A percentile compares a stretch with the other conserved stretches of the same genome.
Evolutionary conservation across 2,329 filamentous ascomycete genomes (phyloP).

Genomic region (Cytospora piceicola): DNA sequence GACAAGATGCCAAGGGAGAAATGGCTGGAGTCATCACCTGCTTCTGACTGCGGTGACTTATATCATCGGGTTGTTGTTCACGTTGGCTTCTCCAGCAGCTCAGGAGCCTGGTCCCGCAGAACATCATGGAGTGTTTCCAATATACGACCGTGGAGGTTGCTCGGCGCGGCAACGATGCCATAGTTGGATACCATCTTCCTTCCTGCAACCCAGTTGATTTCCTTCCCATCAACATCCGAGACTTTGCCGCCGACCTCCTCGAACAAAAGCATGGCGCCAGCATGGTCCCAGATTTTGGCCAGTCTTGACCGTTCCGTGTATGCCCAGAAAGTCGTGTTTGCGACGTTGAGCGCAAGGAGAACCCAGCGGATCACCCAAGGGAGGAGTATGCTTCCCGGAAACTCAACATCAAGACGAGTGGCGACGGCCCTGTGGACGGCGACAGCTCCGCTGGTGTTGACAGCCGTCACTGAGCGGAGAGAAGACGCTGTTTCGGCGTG

Average conservation of each 20-base stretch:
- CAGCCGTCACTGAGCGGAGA: slow-evolving; percentile 53
- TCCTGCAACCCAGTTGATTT: slow-evolving; percentile 54
- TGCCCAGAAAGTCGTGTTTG: slow-evolving; percentile 60
- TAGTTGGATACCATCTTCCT: slow-evolving; percentile 55
- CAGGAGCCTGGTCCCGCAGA: slow-evolving; percentile 41
- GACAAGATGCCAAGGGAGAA: not conserved
- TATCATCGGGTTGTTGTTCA: slow-evolving; percentile 4
- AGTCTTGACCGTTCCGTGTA: slow-evolving; percentile 53
- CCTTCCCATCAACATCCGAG: slow-evolving; percentile 57
- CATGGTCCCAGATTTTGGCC: slow-evolving; percentile 64
- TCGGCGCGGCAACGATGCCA: slow-evolving; percentile 60
- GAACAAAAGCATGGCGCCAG: slow-evolving; percentile 62
- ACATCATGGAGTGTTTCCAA: slow-evolving; percentile 44
- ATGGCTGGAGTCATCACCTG: not conserved
- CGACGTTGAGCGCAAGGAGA: slow-evolving; percentile 54
- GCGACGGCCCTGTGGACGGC: slow-evolving; percentile 52
- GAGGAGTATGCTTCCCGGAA: slow-evolving; percentile 56
- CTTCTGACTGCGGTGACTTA: not conserved
- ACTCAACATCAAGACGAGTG: slow-evolving; percentile 45
- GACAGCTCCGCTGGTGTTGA: slow-evolving; percentile 50
- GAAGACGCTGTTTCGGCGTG: slow-evolving; percentile 34
- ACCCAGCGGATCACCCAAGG: slow-evolving; percentile 63
- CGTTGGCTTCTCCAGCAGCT: slow-evolving; percentile 35
- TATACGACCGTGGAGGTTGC: slow-evolving; percentile 48
- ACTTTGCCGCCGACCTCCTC: slow-evolving; percentile 60